These are phyloP conservation scores for Leishmania tarentolae DNA, from an alignment of 208 protist species.

Conservation along the genomic window DNA sequence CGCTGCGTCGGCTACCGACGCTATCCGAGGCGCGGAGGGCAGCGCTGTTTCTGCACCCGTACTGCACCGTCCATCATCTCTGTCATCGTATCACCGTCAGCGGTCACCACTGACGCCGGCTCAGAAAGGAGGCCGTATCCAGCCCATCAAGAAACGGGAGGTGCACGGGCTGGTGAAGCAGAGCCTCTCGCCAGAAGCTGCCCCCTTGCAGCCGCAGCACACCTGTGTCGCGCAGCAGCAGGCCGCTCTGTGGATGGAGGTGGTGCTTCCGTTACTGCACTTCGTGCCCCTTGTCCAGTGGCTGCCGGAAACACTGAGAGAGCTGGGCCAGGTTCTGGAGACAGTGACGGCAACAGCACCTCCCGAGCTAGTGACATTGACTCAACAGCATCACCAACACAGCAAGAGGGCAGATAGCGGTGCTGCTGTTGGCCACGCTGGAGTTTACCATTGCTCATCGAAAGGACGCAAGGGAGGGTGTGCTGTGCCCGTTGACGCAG, in stretches of 20 bases:
- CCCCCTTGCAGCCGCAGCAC: neutral
- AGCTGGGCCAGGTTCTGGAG: conserved; percentile 34
- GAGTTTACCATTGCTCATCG: neutral
- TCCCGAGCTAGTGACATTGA: conserved; percentile 16
- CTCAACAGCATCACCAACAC: conserved; percentile 23
- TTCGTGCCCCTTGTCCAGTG: conserved; percentile 38
- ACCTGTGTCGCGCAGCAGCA: conserved; percentile 10
- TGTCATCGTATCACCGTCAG: neutral
- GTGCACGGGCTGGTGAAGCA: conserved; percentile 1
- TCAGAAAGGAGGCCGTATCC: neutral
- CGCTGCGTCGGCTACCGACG: conserved; percentile 18
- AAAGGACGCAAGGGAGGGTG: neutral
- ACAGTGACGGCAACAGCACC: conserved; percentile 15
- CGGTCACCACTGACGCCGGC: neutral
- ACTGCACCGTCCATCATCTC: neutral
- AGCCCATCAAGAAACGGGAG: conserved; percentile 5
- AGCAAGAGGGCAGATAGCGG: neutral
- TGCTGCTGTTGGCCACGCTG: neutral
- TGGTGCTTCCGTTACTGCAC: conserved; percentile 46
- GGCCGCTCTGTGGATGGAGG: conserved; percentile 19
- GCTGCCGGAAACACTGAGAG: conserved; percentile 25
- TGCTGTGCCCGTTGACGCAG: neutral
- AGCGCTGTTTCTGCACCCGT: neutral
- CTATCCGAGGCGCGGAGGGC: conserved; percentile 18
- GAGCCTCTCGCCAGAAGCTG: neutral